Evolutionary conservation across 768 basidiomycete species (phyloP).

Genomic region (Ramaria sp.): DNA sequence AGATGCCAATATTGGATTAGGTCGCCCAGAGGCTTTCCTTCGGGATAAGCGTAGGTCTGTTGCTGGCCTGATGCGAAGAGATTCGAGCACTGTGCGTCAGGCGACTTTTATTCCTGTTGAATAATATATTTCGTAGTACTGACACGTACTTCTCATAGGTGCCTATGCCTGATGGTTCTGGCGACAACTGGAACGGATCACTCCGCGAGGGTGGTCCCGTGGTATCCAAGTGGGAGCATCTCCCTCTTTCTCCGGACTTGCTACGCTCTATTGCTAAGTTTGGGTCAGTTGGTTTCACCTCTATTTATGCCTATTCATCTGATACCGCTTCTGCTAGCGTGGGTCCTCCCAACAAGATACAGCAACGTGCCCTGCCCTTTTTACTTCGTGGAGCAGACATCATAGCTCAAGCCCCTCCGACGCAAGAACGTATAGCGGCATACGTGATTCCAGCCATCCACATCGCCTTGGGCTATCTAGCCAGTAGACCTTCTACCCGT

Average conservation of each 20-base stretch:
- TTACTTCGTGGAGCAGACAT: slow-evolving; percentile 90
- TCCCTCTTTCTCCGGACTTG: slow-evolving; percentile 76
- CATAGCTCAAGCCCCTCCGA: slow-evolving; percentile 97
- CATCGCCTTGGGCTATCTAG: slow-evolving; percentile 57
- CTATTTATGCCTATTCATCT: slow-evolving; percentile 5
- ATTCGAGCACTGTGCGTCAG: slow-evolving; percentile 58
- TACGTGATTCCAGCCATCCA: slow-evolving; percentile 91
- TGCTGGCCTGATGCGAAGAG: slow-evolving; percentile 54
- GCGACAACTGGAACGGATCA: slow-evolving; percentile 36
- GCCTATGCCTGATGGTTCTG: slow-evolving; percentile 34
- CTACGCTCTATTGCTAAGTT: slow-evolving; percentile 85
- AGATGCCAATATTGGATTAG: slow-evolving; percentile 23
- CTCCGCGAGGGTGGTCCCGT: slow-evolving; percentile 67
- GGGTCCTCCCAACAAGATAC: slow-evolving; percentile 98
- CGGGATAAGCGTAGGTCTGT: slow-evolving; percentile 74
- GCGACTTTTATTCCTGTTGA: slow-evolving; percentile 4
- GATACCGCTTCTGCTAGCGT: slow-evolving; percentile 40
- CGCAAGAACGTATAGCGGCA: slow-evolving; percentile 95
- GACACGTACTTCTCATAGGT: slow-evolving; percentile 29
- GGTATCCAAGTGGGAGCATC: slow-evolving; percentile 93
- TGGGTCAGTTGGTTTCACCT: slow-evolving; percentile 47
- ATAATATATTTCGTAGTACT: slow-evolving; percentile 6
- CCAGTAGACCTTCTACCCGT: slow-evolving; percentile 44
- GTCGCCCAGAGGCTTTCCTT: slow-evolving; percentile 29
- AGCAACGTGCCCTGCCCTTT: slow-evolving; percentile 93